Evolutionary conservation across 2,329 filamentous ascomycete genomes (phyloP), one percentile per base, ranked within the genome.

Genomic region (Hymenoscyphus repandus): DNA sequence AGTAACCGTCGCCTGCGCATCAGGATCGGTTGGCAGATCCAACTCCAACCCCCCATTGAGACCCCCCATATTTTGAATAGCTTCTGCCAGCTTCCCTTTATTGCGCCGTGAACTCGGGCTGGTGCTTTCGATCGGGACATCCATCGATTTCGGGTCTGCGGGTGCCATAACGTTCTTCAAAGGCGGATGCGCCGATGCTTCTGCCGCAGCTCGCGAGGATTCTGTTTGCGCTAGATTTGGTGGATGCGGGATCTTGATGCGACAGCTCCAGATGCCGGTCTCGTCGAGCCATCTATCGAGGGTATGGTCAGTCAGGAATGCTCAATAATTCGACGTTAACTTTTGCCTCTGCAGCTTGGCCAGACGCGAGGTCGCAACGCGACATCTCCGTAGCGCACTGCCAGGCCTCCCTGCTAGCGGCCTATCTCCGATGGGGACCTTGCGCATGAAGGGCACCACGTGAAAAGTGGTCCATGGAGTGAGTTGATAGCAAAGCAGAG

Each of bases 1-100:
- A 53, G 80, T 84, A 15, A 85, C 77, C n/a, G 82, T 85, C 6
- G 83, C 81, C 60, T 85, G 81, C 22, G 80, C 80, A 70, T 86
- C 83, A 5, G 82, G 82, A 56, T 86, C 82, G 47, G 75, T 74
- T 58, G 64, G 63, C 18, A 63, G 47, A 42, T 65, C 61, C 36
- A 66, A 50, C 17, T 66, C 64, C 52, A 66, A 56, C 45, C 56
- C 61, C 15, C 49, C 58, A 49, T 63, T 61, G 36, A 66, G 46
- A 45, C 61, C 64, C 17, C 55, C 54, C 60, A 66, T 63, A 9
- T 55, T 62, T 48, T 65, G 62, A 5, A 66, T 57, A 31, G 62
- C 61, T 47, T 65, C 62, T n/a, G 55, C 59, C 27, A 66, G 57
- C 53, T 64, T 62, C 31, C 54, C 61, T 43, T 64, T 60, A 20